Conservation (phyloP, 345 rosid species). For the Eucalyptus cloeziana region DNA sequence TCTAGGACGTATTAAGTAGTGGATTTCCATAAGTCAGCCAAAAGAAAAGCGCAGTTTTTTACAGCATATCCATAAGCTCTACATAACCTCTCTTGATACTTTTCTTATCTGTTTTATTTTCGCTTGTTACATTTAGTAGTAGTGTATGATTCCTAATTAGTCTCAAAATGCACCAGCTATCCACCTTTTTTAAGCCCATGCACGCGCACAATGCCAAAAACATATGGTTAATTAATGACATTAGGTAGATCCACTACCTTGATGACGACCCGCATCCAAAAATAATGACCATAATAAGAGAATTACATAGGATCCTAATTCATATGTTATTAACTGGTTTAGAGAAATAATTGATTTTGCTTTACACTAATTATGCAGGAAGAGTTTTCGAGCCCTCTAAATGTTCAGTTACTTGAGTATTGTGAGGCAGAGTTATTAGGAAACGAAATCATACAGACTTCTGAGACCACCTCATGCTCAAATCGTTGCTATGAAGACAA, state of each 20-base stretch:
- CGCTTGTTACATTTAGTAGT: background rate
- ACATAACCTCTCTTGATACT: background rate
- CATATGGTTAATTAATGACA: background rate
- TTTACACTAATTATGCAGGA: slow-evolving; percentile 35
- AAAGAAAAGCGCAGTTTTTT: background rate
- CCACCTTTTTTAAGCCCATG: background rate
- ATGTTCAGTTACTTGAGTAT: slow-evolving; percentile 52
- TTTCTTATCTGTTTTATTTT: background rate
- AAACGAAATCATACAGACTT: slow-evolving; percentile 40
- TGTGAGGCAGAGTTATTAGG: slow-evolving; percentile 58
- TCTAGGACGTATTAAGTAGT: background rate
- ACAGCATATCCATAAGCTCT: background rate
- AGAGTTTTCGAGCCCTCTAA: slow-evolving; percentile 64
- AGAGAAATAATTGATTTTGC: background rate
- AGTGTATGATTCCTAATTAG: background rate
- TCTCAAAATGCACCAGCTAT: background rate
- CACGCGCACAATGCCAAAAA: background rate
- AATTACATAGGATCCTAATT: background rate
- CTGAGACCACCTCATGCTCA: slow-evolving; percentile 43
- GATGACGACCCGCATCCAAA: background rate
- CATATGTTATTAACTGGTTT: background rate
- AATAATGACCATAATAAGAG: background rate
- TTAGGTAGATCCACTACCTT: background rate
- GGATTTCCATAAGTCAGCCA: background rate
- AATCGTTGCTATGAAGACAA: slow-evolving; percentile 48